Evolutionary conservation across 2,329 filamentous ascomycete species (phyloP), one percentile per base, ranked within the genome.

Genomic region (Aspergillus quadrilineatus): DNA sequence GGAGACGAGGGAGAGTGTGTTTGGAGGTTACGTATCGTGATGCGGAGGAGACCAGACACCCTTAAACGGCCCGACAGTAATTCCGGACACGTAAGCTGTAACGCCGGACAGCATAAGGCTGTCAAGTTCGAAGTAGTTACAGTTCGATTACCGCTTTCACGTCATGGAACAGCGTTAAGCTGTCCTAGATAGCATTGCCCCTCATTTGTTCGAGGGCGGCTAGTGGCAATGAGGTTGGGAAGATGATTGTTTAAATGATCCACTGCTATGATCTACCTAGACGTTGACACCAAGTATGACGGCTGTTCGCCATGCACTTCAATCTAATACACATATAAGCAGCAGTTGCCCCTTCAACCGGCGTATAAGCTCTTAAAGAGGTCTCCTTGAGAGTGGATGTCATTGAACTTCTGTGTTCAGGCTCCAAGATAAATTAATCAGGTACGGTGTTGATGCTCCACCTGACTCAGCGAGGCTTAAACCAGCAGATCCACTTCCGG

Each of bases 31-130:
- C 53, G 37, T 47, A 54, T 57, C 58, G 64, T 58, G 55, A 63
- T 67, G 60, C 64, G 63, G 64, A 65, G 65, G 62, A 64, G 43
- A 30, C 55, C 56, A 58, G 61, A 63, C 66, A 70, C 65, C 64
- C 67, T 64, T 22, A 65, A 60, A 44, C 69, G 70, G 70, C 55
- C 68, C 67, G 69, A 73, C 52, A 59, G 67, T 73, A 53, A 57
- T 64, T 72, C 70, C 71, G 69, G 54, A 42, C 59, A 57, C 63
- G 60, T 67, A 50, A 61, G 45, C 55, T 57, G 32, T 32, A 48
- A 42, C 14, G 28, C 39, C 15, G 39, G 6, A 22, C 39, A 22
- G n/a, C n/a, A 22, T 42, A 17, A 17, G 17, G n/a, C n/a, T 42
- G 6, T 3, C 1, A 42, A 7, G 17, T 22, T 12, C 34, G 5